These are phyloP conservation scores for Cercospora janseana DNA, from an alignment of 2,329 filamentous ascomycete species.

Conservation along the genomic window DNA sequence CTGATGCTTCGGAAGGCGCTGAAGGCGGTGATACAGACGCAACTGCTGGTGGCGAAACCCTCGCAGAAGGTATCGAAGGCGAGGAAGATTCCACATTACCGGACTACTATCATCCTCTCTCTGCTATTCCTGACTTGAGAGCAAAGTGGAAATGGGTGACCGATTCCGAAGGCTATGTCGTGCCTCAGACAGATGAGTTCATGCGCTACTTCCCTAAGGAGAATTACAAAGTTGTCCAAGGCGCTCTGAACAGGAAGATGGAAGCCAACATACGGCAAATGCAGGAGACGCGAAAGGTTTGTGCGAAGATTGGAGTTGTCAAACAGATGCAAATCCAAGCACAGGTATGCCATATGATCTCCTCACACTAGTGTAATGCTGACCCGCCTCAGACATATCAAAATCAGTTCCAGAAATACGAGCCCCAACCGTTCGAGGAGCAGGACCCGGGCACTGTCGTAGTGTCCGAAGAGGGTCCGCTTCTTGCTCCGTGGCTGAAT, in stretches of 20 bases:
- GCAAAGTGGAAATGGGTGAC: slow-evolving; percentile 80
- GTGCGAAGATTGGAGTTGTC: slow-evolving; percentile 93
- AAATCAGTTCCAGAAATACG: slow-evolving; percentile 97
- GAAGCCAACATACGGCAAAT: slow-evolving; percentile 91
- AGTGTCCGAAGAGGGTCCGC: slow-evolving; percentile 79
- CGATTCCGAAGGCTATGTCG: slow-evolving; percentile 82
- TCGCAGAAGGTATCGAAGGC: slow-evolving; percentile 87
- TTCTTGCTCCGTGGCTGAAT: slow-evolving; percentile 81
- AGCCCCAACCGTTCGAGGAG: slow-evolving; percentile 84
- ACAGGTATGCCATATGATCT: slow-evolving; percentile 48
- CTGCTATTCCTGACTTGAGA: slow-evolving; percentile 79
- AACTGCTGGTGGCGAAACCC: slow-evolving; percentile 63
- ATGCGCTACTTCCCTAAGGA: slow-evolving; percentile 73
- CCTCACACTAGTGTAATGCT: slow-evolving; percentile 18
- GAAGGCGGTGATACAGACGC: slow-evolving; percentile 47
- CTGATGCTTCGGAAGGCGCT: slow-evolving; percentile 44
- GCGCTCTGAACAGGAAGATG: slow-evolving; percentile 73
- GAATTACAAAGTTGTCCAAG: slow-evolving; percentile 71
- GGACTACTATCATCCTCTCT: slow-evolving; percentile 90
- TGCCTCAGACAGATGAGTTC: slow-evolving; percentile 83
- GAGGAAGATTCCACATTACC: slow-evolving; percentile 80
- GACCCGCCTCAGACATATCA: slow-evolving; percentile 70
- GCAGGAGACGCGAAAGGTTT: slow-evolving; percentile 94
- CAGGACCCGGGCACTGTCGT: slow-evolving; percentile 85
- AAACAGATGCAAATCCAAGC: slow-evolving; percentile 99